These are phyloP conservation scores for Acacia pycnantha DNA, from an alignment of 331 rosid genomes.

Conservation along the genomic window DNA sequence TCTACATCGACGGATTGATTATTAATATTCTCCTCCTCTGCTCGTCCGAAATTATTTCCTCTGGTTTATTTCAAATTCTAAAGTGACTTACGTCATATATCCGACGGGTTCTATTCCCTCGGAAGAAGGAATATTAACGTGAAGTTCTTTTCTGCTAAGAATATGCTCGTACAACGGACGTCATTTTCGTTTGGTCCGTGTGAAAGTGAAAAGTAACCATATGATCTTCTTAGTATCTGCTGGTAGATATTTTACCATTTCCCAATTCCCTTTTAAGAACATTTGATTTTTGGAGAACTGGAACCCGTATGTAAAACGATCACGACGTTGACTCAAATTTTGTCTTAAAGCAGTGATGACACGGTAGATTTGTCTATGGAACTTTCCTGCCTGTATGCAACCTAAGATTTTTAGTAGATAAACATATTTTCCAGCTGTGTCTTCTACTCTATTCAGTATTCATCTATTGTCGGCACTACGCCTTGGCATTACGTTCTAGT, in stretches of 20 bases:
- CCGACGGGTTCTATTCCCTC: not conserved
- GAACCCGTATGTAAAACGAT: constrained; percentile 14
- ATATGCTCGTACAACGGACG: constrained; percentile 26
- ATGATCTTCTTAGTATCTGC: constrained; percentile 25
- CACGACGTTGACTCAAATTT: not conserved
- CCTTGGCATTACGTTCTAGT: not conserved
- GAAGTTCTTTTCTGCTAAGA: constrained; percentile 24
- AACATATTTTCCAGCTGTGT: not conserved
- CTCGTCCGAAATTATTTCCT: not conserved
- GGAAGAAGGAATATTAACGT: constrained; percentile 2
- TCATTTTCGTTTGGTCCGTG: constrained; percentile 52
- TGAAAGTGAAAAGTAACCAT: constrained; percentile 38
- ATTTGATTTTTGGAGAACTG: not conserved
- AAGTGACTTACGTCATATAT: not conserved
- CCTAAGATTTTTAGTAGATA: not conserved
- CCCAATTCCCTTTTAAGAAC: not conserved
- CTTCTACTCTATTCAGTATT: not conserved
- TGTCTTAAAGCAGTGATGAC: not conserved
- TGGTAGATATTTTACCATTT: constrained; percentile 30
- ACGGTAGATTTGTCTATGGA: not conserved
- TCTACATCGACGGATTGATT: not conserved
- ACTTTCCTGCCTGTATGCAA: not conserved
- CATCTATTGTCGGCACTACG: not conserved
- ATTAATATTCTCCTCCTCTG: not conserved
- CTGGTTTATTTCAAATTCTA: not conserved